Evolutionary conservation across 441 rosid genomes (phyloP).

Genomic region (Geranium incanum): DNA sequence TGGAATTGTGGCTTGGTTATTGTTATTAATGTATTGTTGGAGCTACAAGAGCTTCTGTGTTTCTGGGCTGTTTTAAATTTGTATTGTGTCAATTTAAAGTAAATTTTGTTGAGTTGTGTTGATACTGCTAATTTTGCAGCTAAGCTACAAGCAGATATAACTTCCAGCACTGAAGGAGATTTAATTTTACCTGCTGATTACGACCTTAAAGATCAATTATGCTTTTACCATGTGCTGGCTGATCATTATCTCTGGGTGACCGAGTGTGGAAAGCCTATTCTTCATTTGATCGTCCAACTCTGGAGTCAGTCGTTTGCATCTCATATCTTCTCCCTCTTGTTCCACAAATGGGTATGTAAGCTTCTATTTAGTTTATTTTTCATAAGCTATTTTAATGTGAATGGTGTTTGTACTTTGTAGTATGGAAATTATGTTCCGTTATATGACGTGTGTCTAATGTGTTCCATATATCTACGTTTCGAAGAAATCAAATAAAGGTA

Average conservation of each 20-base stretch:
- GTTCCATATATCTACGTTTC: neutral
- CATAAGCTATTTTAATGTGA: neutral
- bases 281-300: conserved; percentile 79
- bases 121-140: conserved; percentile 14
- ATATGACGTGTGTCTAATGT: neutral
- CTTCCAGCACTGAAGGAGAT: conserved; percentile 59
- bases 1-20: neutral
- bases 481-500: neutral
- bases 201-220: conserved; percentile 41
- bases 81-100: neutral
- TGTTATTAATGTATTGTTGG: neutral
- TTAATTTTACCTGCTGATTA: conserved; percentile 39
- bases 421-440: conserved; percentile 2
- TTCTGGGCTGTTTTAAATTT: neutral
- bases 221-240: conserved; percentile 85
- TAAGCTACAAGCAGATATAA: conserved; percentile 61
- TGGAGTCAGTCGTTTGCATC: conserved; percentile 99
- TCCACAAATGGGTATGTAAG: conserved; percentile 80
- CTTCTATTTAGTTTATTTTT: conserved; percentile 8
- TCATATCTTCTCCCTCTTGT: conserved; percentile 72
- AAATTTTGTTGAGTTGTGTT: neutral
- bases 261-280: conserved; percentile 60
- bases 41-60: neutral
- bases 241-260: conserved; percentile 63
- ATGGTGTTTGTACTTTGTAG: conserved; percentile 9